phyloP scores from a whole-genome alignment of 805 yeast genomes.

The Sungouiozyma intestinalis region DNA sequence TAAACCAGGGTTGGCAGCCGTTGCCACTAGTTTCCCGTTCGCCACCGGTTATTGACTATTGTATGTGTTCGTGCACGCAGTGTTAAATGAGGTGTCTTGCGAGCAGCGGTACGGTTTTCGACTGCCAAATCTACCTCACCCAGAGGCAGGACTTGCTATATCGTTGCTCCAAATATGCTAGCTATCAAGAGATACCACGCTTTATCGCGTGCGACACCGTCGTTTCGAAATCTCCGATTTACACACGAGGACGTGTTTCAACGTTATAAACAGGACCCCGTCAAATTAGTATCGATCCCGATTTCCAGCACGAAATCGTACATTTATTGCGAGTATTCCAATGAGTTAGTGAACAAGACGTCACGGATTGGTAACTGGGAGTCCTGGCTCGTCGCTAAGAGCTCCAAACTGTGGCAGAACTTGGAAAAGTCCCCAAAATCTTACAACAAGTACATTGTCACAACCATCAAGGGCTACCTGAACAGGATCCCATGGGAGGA shows the following conservation, averaged over 20 bases:
- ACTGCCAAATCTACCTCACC: neutral
- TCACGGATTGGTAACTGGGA: conserved; percentile 34
- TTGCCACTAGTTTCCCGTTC: no score
- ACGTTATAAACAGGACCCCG: conserved; percentile 30
- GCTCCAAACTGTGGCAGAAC: conserved; percentile 51
- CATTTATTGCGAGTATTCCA: conserved; percentile 56
- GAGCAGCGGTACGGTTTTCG: neutral
- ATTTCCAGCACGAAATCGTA: conserved; percentile 51
- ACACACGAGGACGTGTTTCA: neutral
- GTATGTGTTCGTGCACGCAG: no score
- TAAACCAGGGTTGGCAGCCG: no score
- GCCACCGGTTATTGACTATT: no score
- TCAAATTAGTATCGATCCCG: conserved; percentile 63
- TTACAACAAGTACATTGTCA: conserved; percentile 51
- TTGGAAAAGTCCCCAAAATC: conserved; percentile 43
- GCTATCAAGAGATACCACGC: neutral
- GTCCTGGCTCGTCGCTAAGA: conserved; percentile 38
- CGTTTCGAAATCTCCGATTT: neutral
- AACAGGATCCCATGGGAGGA: conserved; percentile 73
- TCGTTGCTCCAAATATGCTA: neutral
- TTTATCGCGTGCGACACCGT: neutral
- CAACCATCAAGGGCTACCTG: conserved; percentile 41
- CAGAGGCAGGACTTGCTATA: neutral
- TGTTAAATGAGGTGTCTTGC: no score
- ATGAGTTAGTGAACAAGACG: conserved; percentile 23